Conservation (phyloP, 805 yeast genomes). For the Phaffomyces thermotolerans region DNA sequence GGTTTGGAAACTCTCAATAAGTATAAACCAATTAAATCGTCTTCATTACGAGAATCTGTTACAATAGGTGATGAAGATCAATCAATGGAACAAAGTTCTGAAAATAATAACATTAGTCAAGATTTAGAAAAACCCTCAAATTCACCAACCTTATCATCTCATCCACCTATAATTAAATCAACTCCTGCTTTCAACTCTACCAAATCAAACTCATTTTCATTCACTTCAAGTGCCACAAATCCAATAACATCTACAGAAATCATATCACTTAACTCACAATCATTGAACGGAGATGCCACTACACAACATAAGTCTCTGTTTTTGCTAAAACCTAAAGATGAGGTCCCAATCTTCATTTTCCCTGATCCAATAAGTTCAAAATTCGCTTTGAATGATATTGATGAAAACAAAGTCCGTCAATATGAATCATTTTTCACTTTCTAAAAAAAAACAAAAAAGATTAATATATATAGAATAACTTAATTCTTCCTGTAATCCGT, state of each 20-base stretch:
- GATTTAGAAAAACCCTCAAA: neutral
- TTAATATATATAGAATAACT: neutral
- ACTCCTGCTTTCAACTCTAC: constrained; percentile 1
- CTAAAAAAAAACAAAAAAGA: neutral
- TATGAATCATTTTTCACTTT: constrained; percentile 8
- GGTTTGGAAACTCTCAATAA: neutral
- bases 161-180: constrained; percentile 1
- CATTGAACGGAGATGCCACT: neutral
- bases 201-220: neutral
- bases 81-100: constrained; percentile 6
- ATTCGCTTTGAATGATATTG: constrained; percentile 12
- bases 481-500: no score
- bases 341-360: constrained; percentile 10
- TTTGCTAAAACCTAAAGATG: neutral
- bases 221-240: neutral
- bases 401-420: constrained; percentile 13
- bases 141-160: neutral
- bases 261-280: neutral
- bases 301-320: neutral
- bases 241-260: neutral
- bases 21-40: constrained; percentile 22
- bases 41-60: constrained; percentile 30
- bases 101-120: neutral
- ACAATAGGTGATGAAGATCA: constrained; percentile 15
- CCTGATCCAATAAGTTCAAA: constrained; percentile 16